phyloP scores from a whole-genome alignment of 257 asterid species.

The Solanum lycopersicoides region DNA sequence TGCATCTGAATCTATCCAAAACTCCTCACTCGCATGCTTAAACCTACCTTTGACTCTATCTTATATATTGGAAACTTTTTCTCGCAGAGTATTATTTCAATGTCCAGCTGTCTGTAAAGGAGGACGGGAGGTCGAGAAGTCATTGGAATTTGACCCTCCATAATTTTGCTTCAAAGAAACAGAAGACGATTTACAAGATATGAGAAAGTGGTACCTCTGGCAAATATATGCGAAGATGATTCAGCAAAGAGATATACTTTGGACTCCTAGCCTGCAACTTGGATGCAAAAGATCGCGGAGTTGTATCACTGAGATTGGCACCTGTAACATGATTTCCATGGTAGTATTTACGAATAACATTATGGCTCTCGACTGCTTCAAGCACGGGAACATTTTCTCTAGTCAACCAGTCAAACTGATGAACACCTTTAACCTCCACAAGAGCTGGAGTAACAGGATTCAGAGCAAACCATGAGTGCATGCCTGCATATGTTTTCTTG shows the following conservation, averaged over 20 bases:
- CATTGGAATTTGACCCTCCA: not conserved
- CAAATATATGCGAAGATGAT: slow-evolving; percentile 91
- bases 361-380: slow-evolving; percentile 88
- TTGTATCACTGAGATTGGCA: slow-evolving; percentile 73
- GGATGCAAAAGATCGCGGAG: slow-evolving; percentile 77
- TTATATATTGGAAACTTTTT: not conserved
- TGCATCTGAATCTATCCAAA: not conserved
- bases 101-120: not conserved
- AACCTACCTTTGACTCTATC: not conserved
- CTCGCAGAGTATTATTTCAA: not conserved
- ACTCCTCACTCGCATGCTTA: not conserved
- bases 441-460: slow-evolving; percentile 77
- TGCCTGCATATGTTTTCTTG: slow-evolving; percentile 96
- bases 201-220: slow-evolving; percentile 62
- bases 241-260: slow-evolving; percentile 83
- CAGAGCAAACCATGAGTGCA: slow-evolving; percentile 98
- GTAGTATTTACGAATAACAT: slow-evolving; percentile 70
- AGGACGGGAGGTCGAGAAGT: not conserved
- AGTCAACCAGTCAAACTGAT: slow-evolving; percentile 96
- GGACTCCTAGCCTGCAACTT: slow-evolving; percentile 93
- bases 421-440: slow-evolving; percentile 90
- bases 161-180: not conserved
- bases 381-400: slow-evolving; percentile 97
- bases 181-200: not conserved
- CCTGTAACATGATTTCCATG: slow-evolving; percentile 86